Evolutionary conservation across 2,329 filamentous ascomycete species (phyloP), one percentile per base, ranked within the genome.

Genomic region (Ophiostoma quercus): DNA sequence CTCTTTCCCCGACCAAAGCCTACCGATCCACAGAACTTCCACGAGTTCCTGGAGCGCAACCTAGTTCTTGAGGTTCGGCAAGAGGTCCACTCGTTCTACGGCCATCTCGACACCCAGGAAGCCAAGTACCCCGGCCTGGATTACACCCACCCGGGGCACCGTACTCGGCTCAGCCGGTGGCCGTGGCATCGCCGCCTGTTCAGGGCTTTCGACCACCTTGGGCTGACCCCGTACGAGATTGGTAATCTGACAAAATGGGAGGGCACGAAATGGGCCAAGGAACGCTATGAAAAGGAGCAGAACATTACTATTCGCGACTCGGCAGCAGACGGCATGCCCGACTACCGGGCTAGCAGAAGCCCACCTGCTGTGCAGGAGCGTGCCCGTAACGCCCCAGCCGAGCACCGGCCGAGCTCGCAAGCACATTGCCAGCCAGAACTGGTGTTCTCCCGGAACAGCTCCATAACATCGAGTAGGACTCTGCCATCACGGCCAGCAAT

Each of bases 71-170:
- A 94, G 81, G 90, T 94, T 71, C 89, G 91, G 71, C 88, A 91
- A 76, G 91, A 94, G 78, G 92, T 91, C 1, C 86, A 89, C 74
- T 86, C 88, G 68, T 94, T 92, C 80, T 94, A 92, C 79, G 91
- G 91, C 74, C 89, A 91, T 76, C 85, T 94, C 73, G 88, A 92
- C 76, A 92, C 89, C 34, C 87, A 90, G 74, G 91, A 94, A 81
- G 90, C 91, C 74, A 91, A 92, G 75, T 94, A 94, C 74, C 91
- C 91, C 0, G 91, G 91, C 39, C 85, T 94, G 70, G 91, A 94
- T 82, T 94, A 94, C 81, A 88, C 85, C 71, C 83, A 91, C 76
- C 82, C 80, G 32, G 90, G 89, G 8, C 91, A 94, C 79, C 89
- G 90, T 73, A 88, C 90, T 77, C 89, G 91, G n/a, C 86, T 94